A percentile compares a stretch with the other conserved stretches of the same genome.
phyloP scores from a whole-genome alignment of 306 rosid genomes.

The Pueraria montana region DNA sequence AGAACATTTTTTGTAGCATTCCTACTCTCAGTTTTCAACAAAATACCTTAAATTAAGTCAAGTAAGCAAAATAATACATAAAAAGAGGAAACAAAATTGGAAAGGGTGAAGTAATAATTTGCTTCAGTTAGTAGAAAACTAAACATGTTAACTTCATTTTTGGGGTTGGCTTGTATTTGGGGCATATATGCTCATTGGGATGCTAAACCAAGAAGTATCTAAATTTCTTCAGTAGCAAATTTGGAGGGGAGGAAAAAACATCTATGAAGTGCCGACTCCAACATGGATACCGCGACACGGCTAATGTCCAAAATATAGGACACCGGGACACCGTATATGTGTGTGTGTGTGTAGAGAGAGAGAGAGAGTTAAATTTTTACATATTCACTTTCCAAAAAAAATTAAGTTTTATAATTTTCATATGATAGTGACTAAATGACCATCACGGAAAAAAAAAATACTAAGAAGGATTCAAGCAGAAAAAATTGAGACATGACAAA shows the following conservation, averaged over 20 bases:
- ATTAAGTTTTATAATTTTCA: no score
- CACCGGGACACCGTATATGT: no score
- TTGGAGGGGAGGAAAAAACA: background rate
- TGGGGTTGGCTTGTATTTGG: background rate
- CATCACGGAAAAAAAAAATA: no score
- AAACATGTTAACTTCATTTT: conserved; percentile 21
- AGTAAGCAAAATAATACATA: background rate
- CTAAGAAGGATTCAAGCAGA: no score
- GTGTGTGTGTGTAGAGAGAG: no score
- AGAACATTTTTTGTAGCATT: conserved; percentile 26
- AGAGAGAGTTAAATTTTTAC: no score
- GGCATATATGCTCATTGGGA: background rate
- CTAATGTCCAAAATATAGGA: no score
- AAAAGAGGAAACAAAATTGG: background rate
- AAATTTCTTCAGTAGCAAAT: background rate
- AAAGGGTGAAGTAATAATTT: background rate
- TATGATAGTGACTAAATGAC: no score
- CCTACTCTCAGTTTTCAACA: conserved; percentile 5
- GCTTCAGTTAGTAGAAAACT: background rate
- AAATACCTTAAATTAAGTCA: conserved; percentile 22
- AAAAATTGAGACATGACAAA: no score
- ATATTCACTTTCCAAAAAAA: no score
- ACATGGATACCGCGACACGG: no score
- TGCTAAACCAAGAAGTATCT: background rate
- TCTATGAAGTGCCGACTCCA: no score